A percentile compares a stretch with the other conserved stretches of the same genome.
These are phyloP conservation scores for Pseudonitzschia multistriata DNA, from an alignment of 108 stramenopile genomes.

Conservation along the genomic window DNA sequence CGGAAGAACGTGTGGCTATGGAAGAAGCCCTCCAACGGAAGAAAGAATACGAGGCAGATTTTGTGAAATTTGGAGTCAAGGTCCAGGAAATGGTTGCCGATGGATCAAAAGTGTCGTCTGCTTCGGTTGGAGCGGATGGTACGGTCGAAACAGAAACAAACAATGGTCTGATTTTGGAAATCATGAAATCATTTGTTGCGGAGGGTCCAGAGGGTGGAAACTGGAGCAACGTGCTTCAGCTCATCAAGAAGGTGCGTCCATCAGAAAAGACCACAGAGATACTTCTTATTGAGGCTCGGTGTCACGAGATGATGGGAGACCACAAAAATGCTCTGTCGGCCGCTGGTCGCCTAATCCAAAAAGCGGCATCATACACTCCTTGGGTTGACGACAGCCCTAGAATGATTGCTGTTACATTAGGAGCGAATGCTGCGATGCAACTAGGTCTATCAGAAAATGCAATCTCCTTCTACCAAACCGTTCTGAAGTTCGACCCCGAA, in stretches of 20 bases:
- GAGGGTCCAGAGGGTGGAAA: constrained; percentile 36
- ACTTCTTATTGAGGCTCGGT: constrained; percentile 56
- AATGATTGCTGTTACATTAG: constrained; percentile 55
- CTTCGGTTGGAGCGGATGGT: constrained; percentile 15
- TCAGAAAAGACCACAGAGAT: constrained; percentile 47
- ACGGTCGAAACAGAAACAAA: constrained; percentile 13
- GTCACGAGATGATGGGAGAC: constrained; percentile 50
- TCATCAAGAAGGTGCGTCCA: constrained; percentile 42
- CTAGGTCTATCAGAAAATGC: constrained; percentile 55
- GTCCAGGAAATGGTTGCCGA: constrained; percentile 23
- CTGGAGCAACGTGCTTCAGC: constrained; percentile 39
- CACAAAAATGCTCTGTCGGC: constrained; percentile 48
- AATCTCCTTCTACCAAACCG: constrained; percentile 54
- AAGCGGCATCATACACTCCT: constrained; percentile 47
- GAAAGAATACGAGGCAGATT: constrained; percentile 50
- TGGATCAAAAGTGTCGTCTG: neutral
- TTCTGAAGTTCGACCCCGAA: constrained; percentile 62
- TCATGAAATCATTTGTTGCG: constrained; percentile 35
- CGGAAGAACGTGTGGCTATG: constrained; percentile 47
- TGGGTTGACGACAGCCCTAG: constrained; percentile 46
- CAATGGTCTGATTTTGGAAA: constrained; percentile 19
- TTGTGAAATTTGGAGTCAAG: constrained; percentile 35
- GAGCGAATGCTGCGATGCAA: constrained; percentile 61
- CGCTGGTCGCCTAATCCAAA: constrained; percentile 43
- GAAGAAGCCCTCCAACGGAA: constrained; percentile 42